Conservation (phyloP, 1,284 basidiomycete genomes). For the Pholiota adiposa region DNA sequence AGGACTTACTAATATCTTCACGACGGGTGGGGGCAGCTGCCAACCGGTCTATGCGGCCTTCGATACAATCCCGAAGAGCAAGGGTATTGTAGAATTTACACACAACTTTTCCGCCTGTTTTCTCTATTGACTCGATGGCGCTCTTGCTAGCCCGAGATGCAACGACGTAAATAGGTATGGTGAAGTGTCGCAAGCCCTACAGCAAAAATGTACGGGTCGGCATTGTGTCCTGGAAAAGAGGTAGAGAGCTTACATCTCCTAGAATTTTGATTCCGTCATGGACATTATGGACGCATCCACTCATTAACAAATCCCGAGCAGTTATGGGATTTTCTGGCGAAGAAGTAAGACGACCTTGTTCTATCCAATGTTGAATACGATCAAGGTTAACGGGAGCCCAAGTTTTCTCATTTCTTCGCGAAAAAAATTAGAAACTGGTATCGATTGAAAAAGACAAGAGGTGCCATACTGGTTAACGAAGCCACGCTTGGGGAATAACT, state of each 20-base stretch:
- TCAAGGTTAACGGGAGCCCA: slow-evolving; percentile 89
- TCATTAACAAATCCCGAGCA: slow-evolving; percentile 81
- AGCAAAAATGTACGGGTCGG: slow-evolving; percentile 13
- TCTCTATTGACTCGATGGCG: slow-evolving; percentile 87
- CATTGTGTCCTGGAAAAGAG: neutral
- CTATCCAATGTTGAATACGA: slow-evolving; percentile 90
- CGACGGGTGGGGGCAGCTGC: slow-evolving; percentile 84
- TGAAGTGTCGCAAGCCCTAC: slow-evolving; percentile 75
- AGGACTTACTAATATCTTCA: slow-evolving; percentile 77
- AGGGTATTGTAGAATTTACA: slow-evolving; percentile 94
- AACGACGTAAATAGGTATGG: slow-evolving; percentile 78
- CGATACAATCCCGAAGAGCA: slow-evolving; percentile 81
- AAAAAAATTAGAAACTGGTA: neutral
- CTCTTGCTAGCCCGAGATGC: slow-evolving; percentile 87
- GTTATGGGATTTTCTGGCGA: slow-evolving; percentile 87
- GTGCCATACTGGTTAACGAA: slow-evolving; percentile 87
- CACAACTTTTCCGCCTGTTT: slow-evolving; percentile 81
- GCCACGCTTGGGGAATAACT: slow-evolving; percentile 91
- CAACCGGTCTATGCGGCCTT: slow-evolving; percentile 69
- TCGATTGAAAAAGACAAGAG: neutral
- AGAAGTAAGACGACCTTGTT: slow-evolving; percentile 81
- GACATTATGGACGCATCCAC: slow-evolving; percentile 87
- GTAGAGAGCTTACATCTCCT: slow-evolving; percentile 64
- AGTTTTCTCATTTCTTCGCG: slow-evolving; percentile 66
- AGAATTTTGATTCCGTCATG: slow-evolving; percentile 93